A percentile compares a stretch with the other conserved stretches of the same genome.
Evolutionary conservation across 192 early-diverging fungal genomes (phyloP).

Genomic region (Backusella morwellensis): DNA sequence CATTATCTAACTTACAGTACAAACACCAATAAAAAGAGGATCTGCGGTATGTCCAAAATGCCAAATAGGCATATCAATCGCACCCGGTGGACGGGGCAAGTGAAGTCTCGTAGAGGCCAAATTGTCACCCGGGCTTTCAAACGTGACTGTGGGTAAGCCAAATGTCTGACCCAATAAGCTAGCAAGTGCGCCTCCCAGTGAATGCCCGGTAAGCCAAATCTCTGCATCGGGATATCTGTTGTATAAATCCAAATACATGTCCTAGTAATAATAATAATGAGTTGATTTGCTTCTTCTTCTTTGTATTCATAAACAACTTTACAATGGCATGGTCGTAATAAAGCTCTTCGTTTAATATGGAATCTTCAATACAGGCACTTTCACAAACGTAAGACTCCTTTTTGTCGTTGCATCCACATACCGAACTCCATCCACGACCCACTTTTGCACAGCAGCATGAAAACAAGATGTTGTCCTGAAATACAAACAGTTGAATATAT

Average conservation of each 20-base stretch:
- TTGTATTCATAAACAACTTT: background rate
- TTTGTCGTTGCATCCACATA: conserved; percentile 78
- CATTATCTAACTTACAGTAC: conserved; percentile 65
- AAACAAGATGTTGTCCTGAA: conserved; percentile 88
- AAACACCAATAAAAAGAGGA: conserved; percentile 87
- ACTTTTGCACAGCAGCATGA: conserved; percentile 95
- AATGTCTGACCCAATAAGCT: conserved; percentile 78
- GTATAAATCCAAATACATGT: conserved; percentile 64
- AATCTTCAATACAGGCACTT: conserved; percentile 57
- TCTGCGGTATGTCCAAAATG: conserved; percentile 91
- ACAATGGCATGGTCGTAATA: conserved; percentile 70
- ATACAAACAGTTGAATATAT: background rate
- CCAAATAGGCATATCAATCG: conserved; percentile 74
- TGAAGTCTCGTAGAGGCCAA: conserved; percentile 78
- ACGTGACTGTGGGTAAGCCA: conserved; percentile 78
- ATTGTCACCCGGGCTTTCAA: conserved; percentile 83
- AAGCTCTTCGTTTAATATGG: conserved; percentile 55
- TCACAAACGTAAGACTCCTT: conserved; percentile 54
- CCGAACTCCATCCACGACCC: conserved; percentile 73
- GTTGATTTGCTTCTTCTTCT: background rate
- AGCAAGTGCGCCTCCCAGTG: conserved; percentile 78
- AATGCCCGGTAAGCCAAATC: conserved; percentile 86
- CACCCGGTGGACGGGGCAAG: conserved; percentile 60
- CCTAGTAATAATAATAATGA: conserved; percentile 33
- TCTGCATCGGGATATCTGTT: conserved; percentile 64